Conservation (phyloP, 2,329 filamentous ascomycete species). For the Colletotrichum gigasporum region DNA sequence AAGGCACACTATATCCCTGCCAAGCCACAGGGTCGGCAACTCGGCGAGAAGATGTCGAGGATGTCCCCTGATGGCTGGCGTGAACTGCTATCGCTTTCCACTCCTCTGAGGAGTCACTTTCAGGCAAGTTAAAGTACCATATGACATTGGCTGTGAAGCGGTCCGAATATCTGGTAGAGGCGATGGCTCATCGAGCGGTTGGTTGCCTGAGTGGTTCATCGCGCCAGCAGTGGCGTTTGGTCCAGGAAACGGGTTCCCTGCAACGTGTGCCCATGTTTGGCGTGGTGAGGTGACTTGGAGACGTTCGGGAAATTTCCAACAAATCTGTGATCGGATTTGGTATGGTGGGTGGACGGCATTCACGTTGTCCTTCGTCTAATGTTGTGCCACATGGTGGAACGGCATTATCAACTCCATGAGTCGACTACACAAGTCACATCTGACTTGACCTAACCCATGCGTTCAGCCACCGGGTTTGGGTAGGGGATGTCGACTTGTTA, state of each 20-base stretch:
- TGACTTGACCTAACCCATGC: slow-evolving; percentile 8
- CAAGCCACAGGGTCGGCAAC: neutral
- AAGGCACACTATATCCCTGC: no score
- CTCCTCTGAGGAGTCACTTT: neutral
- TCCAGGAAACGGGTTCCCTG: neutral
- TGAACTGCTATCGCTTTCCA: neutral
- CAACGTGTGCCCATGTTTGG: neutral
- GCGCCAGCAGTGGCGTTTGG: no score
- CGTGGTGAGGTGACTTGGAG: neutral
- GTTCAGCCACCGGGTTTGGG: neutral
- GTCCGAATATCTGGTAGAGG: no score
- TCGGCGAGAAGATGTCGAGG: neutral
- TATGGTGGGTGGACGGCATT: neutral
- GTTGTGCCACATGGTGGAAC: slow-evolving; percentile 3
- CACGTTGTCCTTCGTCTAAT: neutral
- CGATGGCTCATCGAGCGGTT: no score
- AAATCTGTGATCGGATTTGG: neutral
- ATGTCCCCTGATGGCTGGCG: neutral
- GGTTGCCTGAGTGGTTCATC: no score
- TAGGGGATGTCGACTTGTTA: neutral
- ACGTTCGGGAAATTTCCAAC: neutral
- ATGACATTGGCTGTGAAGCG: neutral
- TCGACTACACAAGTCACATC: neutral
- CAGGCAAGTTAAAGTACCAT: neutral
- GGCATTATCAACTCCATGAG: neutral